These are phyloP conservation scores for Paracamarosporium sp. DNA, from an alignment of 2,329 filamentous ascomycete genomes.

Conservation along the genomic window DNA sequence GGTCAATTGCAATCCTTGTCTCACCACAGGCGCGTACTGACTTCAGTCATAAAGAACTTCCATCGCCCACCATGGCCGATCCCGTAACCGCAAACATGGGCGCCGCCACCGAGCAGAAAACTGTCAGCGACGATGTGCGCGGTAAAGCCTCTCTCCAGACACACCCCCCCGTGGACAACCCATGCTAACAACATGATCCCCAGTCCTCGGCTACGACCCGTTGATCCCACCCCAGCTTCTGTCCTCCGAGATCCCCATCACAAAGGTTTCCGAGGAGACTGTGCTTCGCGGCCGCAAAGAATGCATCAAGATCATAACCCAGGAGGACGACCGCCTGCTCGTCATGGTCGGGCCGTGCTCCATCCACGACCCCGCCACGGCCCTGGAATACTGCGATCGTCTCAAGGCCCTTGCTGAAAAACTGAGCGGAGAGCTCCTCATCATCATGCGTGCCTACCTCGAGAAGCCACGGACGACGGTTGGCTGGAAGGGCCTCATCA, in stretches of 20 bases:
- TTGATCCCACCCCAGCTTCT: conserved; percentile 89
- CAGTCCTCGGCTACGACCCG: conserved; percentile 93
- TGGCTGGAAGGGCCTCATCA: conserved; percentile 99
- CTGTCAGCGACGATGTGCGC: conserved; percentile 59
- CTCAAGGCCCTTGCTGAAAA: conserved; percentile 80
- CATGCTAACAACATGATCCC: conserved; percentile 3
- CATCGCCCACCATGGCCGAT: conserved; percentile 14
- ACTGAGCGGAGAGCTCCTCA: conserved; percentile 81
- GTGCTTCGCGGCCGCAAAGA: conserved; percentile 74
- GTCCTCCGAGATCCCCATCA: conserved; percentile 80
- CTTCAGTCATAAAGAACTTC: conserved; percentile 13
- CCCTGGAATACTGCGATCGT: conserved; percentile 84
- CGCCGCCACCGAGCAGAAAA: conserved; percentile 32
- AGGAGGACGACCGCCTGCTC: conserved; percentile 83
- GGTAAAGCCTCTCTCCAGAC: conserved; percentile 43
- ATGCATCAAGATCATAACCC: conserved; percentile 77
- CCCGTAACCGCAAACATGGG: conserved; percentile 32
- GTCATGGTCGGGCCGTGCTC: conserved; percentile 97
- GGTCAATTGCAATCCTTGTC: not conserved
- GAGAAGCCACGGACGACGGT: conserved; percentile 99
- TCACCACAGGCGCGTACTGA: conserved; percentile 1
- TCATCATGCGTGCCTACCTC: conserved; percentile 98
- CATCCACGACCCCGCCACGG: conserved; percentile 89
- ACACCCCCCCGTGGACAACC: not conserved
- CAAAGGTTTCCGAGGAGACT: conserved; percentile 66